phyloP scores from a whole-genome alignment of 148 eudicot genomes.

The Silene uniflora region DNA sequence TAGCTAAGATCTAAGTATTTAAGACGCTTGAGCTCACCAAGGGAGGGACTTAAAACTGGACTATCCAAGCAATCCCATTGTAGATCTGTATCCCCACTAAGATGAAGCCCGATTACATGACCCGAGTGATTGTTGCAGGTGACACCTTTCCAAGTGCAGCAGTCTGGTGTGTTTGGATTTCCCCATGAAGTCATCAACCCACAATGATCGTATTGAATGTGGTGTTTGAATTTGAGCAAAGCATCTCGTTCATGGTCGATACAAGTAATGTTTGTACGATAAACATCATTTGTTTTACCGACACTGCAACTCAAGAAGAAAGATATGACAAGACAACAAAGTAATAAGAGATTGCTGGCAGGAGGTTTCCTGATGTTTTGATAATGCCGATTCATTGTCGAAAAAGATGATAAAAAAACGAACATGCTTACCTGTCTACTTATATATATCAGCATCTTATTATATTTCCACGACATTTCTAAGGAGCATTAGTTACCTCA shows the following conservation, averaged over 20 bases:
- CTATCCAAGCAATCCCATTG: not conserved
- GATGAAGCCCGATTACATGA: not conserved
- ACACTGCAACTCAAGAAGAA: no score
- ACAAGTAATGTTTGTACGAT: not conserved
- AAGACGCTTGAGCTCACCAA: not conserved
- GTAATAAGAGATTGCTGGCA: not conserved
- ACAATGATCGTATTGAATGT: not conserved
- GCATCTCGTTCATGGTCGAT: slow-evolving; percentile 4
- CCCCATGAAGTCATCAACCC: not conserved
- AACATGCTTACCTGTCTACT: not conserved
- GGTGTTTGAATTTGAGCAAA: slow-evolving; percentile 1
- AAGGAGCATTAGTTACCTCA: no score
- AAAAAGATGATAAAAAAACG: not conserved
- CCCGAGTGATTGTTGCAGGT: not conserved
- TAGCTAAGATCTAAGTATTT: slow-evolving; percentile 2
- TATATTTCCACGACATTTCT: no score
- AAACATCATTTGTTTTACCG: not conserved
- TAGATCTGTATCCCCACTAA: not conserved
- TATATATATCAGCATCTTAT: no score
- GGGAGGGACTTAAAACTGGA: not conserved
- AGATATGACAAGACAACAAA: not conserved
- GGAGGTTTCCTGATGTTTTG: not conserved
- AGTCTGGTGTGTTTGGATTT: not conserved
- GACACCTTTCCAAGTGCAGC: slow-evolving; percentile 7
- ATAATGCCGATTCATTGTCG: no score